phyloP scores from a whole-genome alignment of 2,329 filamentous ascomycete genomes.

The Fusarium keratoplasticum region DNA sequence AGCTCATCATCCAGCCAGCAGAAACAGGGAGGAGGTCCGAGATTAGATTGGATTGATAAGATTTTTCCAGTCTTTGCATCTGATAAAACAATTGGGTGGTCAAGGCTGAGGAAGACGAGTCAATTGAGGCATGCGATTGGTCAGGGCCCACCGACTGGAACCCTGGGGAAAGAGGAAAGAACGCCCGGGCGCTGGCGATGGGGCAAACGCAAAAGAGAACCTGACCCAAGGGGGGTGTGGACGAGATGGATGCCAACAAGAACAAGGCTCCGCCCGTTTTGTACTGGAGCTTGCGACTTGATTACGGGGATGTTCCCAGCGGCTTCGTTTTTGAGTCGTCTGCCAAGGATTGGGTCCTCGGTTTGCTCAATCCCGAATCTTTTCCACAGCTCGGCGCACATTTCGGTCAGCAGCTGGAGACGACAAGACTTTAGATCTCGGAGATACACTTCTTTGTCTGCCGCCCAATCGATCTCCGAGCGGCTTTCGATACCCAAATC shows the following conservation, averaged over 20 bases:
- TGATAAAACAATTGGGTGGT: constrained; percentile 30
- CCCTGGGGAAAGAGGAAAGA: constrained; percentile 20
- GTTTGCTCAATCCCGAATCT: background rate
- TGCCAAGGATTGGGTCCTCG: background rate
- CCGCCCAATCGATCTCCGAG: background rate
- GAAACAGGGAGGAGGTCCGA: constrained; percentile 19
- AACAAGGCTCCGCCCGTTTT: background rate
- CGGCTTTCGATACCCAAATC: background rate
- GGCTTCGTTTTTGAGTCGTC: background rate
- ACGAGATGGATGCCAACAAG: background rate
- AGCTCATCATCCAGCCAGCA: constrained; percentile 15
- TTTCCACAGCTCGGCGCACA: background rate
- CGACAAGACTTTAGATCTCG: background rate
- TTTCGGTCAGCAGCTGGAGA: background rate
- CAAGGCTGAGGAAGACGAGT: constrained; percentile 15
- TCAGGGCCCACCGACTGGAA: background rate
- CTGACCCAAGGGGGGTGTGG: background rate
- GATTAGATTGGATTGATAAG: constrained; percentile 49
- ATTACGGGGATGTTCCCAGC: background rate
- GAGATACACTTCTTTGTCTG: background rate
- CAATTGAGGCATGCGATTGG: constrained; percentile 37
- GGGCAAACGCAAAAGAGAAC: background rate
- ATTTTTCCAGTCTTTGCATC: constrained; percentile 25
- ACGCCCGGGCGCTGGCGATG: background rate
- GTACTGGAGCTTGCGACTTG: background rate